These are phyloP conservation scores for Hymenoscyphus albidus DNA, from an alignment of 2,329 filamentous ascomycete species.

Conservation along the genomic window DNA sequence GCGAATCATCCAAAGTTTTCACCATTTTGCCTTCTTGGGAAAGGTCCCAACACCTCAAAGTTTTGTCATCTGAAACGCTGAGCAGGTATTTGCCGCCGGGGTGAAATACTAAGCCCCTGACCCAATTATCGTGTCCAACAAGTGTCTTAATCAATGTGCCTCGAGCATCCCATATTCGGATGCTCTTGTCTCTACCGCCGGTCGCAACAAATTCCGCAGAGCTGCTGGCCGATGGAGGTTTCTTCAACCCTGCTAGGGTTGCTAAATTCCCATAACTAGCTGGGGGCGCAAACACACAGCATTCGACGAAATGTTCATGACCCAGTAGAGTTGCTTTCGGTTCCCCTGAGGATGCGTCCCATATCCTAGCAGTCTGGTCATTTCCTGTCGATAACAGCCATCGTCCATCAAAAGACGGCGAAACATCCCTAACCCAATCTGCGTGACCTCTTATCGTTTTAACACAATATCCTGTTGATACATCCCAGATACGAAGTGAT, in stretches of 20 bases:
- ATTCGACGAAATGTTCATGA: conserved; percentile 83
- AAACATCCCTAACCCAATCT: conserved; percentile 89
- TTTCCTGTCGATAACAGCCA: conserved; percentile 80
- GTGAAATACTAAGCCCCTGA: conserved; percentile 81
- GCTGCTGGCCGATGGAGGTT: conserved; percentile 68
- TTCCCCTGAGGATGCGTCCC: conserved; percentile 75
- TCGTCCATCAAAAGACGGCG: conserved; percentile 75
- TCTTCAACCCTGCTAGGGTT: conserved; percentile 75
- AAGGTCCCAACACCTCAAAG: conserved; percentile 89
- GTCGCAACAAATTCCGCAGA: conserved; percentile 87
- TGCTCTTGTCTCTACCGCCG: conserved; percentile 84
- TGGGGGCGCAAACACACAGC: conserved; percentile 80
- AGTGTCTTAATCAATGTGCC: conserved; percentile 83
- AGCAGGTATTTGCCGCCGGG: conserved; percentile 88
- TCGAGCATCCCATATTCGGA: conserved; percentile 82
- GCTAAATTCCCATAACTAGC: conserved; percentile 74
- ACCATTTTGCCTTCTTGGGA: conserved; percentile 87
- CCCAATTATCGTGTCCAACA: conserved; percentile 90
- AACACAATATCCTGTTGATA: conserved; percentile 86
- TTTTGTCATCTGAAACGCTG: conserved; percentile 85
- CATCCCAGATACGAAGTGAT: conserved; percentile 85
- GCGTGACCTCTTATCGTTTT: conserved; percentile 83
- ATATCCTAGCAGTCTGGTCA: conserved; percentile 76
- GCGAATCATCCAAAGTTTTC: conserved; percentile 71
- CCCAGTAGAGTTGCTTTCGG: conserved; percentile 76